Evolutionary conservation across 768 basidiomycete species (phyloP).

Genomic region (Xerocomus potaroensis): DNA sequence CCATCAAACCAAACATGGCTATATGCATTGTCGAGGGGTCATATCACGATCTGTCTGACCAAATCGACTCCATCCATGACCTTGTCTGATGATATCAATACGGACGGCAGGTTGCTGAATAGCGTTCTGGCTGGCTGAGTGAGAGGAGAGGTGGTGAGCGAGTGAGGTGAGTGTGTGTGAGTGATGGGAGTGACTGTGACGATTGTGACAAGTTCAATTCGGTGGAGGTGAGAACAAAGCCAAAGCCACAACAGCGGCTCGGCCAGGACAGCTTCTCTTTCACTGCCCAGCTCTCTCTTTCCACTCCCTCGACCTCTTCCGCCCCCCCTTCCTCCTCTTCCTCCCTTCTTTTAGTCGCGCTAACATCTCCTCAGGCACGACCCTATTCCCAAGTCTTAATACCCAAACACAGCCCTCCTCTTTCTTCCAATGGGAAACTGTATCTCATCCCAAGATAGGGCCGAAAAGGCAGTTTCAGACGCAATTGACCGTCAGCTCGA

Average conservation of each 20-base stretch:
- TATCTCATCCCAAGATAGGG: slow-evolving; percentile 51
- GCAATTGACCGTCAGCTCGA: slow-evolving; percentile 81
- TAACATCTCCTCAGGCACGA: neutral
- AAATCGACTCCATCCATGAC: too few relatives aligned
- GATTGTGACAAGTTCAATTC: slow-evolving; percentile 16
- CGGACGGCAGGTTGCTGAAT: too few relatives aligned
- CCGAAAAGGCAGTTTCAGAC: slow-evolving; percentile 60
- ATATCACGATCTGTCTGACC: too few relatives aligned
- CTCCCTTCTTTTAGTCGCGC: neutral
- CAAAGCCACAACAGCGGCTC: too few relatives aligned
- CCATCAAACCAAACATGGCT: too few relatives aligned
- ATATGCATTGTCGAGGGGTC: too few relatives aligned
- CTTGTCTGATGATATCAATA: too few relatives aligned
- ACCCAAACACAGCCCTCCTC: neutral
- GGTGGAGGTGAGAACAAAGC: slow-evolving; percentile 23
- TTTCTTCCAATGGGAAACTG: slow-evolving; percentile 60
- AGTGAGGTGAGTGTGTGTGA: slow-evolving; percentile 4
- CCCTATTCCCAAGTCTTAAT: neutral
- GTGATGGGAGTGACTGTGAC: slow-evolving; percentile 16
- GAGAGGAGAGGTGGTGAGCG: neutral
- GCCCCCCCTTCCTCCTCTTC: too few relatives aligned
- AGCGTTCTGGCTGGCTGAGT: too few relatives aligned
- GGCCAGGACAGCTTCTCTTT: slow-evolving; percentile 9
- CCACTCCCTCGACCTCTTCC: too few relatives aligned
- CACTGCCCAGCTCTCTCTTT: neutral